A percentile compares a stretch with the other conserved stretches of the same genome.
Evolutionary conservation across 1,139 yeast genomes (phyloP).

Genomic region (Komagataea norvegica): DNA sequence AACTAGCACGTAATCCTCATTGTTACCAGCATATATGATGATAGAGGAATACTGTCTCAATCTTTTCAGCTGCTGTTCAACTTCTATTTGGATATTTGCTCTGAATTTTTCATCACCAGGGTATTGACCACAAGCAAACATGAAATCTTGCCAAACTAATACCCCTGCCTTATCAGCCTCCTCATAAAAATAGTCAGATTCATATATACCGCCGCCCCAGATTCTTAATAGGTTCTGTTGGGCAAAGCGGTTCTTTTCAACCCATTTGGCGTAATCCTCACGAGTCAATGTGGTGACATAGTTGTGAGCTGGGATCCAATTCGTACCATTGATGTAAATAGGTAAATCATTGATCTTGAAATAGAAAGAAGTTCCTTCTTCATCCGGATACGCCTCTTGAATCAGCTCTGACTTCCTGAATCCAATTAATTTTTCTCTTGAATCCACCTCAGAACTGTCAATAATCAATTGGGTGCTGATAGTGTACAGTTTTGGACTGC

Average conservation of each 20-base stretch:
- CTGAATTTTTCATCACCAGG: constrained; percentile 16
- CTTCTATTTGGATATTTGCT: constrained; percentile 12
- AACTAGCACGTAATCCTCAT: constrained; percentile 17
- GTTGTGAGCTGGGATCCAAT: constrained; percentile 20
- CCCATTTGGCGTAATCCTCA: constrained; percentile 16
- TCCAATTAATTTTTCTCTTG: constrained; percentile 11
- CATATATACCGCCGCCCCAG: constrained; percentile 22
- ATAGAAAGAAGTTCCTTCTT: constrained; percentile 15
- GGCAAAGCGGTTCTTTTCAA: constrained; percentile 6
- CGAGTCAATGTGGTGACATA: constrained; percentile 11
- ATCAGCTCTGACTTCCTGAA: constrained; percentile 18
- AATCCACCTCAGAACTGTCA: constrained; percentile 1
- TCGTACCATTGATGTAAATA: constrained; percentile 16
- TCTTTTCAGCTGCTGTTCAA: constrained; percentile 13
- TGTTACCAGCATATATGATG: constrained; percentile 19
- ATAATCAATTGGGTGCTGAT: constrained; percentile 3
- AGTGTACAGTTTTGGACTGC: constrained; percentile 13
- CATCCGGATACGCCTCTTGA: constrained; percentile 9
- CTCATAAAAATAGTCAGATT: constrained; percentile 14
- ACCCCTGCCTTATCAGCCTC: constrained; percentile 19
- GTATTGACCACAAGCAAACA: constrained; percentile 22
- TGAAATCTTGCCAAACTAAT: constrained; percentile 29
- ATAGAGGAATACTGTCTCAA: constrained; percentile 13
- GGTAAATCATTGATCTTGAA: constrained; percentile 16
- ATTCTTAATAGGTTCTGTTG: constrained; percentile 20